Evolutionary conservation across 331 rosid genomes (phyloP), one percentile per base, ranked within the genome.

Genomic region (Quercus phellos): DNA sequence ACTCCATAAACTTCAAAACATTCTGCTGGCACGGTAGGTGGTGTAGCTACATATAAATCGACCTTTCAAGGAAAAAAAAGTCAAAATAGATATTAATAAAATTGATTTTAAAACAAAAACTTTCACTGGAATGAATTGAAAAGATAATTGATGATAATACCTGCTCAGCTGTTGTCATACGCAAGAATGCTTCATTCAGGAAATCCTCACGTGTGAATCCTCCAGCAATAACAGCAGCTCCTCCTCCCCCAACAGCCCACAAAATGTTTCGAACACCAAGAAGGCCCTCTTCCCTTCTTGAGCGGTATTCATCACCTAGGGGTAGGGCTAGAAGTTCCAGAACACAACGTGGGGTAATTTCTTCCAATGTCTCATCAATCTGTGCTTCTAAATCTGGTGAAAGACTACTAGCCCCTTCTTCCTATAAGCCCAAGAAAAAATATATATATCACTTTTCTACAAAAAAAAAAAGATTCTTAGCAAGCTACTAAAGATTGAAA

Each of bases 181-280:
- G 93, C 77, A 84, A 77, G 79, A 92, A 92, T 24, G 93, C 94
- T 86, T 87, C 92, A 55, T 91, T 92, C 98, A 91, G 84, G 81
- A 91, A 94, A 79, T 87, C 90, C 82, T 94, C 99, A 50, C 96
- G 98, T n/a, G 94, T 88, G 84, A 87, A 92, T 71, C 98, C 95
- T 71, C 98, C 99, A 73, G 92, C 97, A 70, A 92, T 84, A 24
- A 97, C 96, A 73, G 94, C 97, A 53, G 99, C 99, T 38, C 99
- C 99, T 6, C 99, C 99, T 78, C 97, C 98, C 74, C 99, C 99
- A 81, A 92, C 98, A 14, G 97, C 88, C 98, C 98, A 94, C 82
- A 94, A 75, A 77, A 94, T 91, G 85, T 92, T 94, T 72, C 96
- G 91, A 53, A 92, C 94, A 80, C 98, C 97, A 60, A 85, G 94